Conservation (phyloP, 768 basidiomycete genomes). For the Mycena metata region DNA sequence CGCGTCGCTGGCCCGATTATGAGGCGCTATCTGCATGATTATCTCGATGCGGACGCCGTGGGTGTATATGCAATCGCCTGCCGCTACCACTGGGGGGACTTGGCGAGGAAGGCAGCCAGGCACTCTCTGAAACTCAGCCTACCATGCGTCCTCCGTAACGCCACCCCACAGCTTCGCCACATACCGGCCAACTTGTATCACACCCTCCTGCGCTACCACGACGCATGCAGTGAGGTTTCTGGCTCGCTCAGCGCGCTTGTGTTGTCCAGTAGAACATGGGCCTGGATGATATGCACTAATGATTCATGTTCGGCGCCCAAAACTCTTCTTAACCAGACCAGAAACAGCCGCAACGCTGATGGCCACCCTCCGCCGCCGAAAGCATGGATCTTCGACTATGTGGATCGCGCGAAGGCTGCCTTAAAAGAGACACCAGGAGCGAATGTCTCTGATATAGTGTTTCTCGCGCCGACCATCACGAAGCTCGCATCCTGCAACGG, state of each 20-base stretch:
- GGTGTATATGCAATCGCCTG: conserved; percentile 11
- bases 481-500: neutral
- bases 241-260: neutral
- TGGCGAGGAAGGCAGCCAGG: neutral
- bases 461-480: neutral
- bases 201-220: neutral
- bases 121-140: neutral
- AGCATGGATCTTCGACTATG: conserved; percentile 14
- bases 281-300: conserved; percentile 1
- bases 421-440: neutral
- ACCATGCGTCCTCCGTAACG: neutral
- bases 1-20: neutral
- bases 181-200: neutral
- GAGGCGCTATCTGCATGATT: neutral
- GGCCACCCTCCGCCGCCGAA: neutral
- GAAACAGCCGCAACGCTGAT: neutral
- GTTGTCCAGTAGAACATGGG: neutral
- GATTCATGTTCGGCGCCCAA: too few relatives aligned
- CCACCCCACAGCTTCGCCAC: neutral
- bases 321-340: too few relatives aligned
- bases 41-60: neutral
- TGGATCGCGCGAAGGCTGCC: neutral
- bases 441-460: neutral
- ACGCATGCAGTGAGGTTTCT: neutral
- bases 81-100: neutral